Evolutionary conservation across 108 stramenopile species (phyloP).

Genomic region (Cyclotella baltica): DNA sequence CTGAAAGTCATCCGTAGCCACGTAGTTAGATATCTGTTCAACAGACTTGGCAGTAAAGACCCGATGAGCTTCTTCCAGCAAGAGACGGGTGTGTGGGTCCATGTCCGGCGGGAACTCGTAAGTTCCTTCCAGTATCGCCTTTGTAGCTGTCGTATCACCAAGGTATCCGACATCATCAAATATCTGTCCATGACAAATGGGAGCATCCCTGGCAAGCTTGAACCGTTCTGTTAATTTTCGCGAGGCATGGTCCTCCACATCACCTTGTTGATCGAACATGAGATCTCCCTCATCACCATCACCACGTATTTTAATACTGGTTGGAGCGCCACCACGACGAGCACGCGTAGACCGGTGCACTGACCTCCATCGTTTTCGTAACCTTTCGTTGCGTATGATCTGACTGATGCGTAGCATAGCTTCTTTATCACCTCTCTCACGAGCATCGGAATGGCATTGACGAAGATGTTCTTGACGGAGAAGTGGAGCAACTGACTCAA

Average conservation of each 20-base stretch:
- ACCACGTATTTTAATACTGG: background rate
- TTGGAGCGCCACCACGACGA: background rate
- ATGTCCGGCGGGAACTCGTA: background rate
- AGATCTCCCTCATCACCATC: background rate
- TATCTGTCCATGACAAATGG: background rate
- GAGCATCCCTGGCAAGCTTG: background rate
- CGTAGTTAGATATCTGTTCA: background rate
- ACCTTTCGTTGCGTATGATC: background rate
- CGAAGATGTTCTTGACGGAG: background rate
- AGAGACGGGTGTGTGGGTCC: background rate
- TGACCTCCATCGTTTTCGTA: background rate
- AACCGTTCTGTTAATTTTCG: background rate
- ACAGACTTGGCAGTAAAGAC: background rate
- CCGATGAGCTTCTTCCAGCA: background rate
- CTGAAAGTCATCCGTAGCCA: background rate
- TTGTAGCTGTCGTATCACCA: constrained; percentile 2
- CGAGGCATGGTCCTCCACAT: background rate
- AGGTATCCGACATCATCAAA: constrained; percentile 7
- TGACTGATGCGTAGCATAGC: background rate
- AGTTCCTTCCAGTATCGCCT: constrained; percentile 3
- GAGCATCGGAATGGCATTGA: background rate
- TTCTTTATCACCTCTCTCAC: background rate
- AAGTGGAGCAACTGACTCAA: background rate
- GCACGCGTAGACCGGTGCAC: background rate
- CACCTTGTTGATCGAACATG: background rate